Evolutionary conservation across 257 asterid species (phyloP), one percentile per base, ranked within the genome.

Genomic region (Parsonsia alboflavescens): DNA sequence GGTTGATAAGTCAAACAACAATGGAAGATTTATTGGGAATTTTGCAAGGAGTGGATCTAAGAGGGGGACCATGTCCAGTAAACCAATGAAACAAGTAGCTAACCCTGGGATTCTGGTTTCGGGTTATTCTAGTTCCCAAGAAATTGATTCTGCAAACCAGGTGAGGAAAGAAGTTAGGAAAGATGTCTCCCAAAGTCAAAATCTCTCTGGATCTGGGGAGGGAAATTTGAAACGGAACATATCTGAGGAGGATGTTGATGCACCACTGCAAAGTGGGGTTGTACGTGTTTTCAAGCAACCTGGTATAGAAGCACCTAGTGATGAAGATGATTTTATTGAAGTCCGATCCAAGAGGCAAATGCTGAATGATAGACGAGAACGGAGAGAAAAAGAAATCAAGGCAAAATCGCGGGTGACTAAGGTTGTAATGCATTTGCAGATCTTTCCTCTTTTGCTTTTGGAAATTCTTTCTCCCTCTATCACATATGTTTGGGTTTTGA

Each of bases 301-400:
- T 79, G 97, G 99, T 65, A 94, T 94, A 66, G 98, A 94, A 85
- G 91, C 93, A 73, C 93, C 97, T 53, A 89, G 97, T 49, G 97
- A 92, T 76, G 97, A 90, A 76, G 98, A 94, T 88, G 98, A 92
- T 84, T 94, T 94, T 82, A 94, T 94, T 85, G 88, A 91, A 80
- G 98, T 91, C 78, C 87, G 99, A 77, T 95, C 97, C 61, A 95
- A 95, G 82, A 88, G 96, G 87, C 96, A 95, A 87, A 90, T 95
- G 98, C 84, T 90, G 84, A 90, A 89, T 80, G 97, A 95, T 82
- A 85, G 96, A 19, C 93, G 98, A 58, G 97, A 92, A 69, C 99
- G 90, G 78, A 92, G 93, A 85, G 96, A 90, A 79, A 90, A 89
- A 77, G 99, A 90, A 82, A 88, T 84, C 73, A 92, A 92, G 84